Evolutionary conservation across 768 basidiomycete genomes (phyloP), one percentile per base, ranked within the genome.

Genomic region (Amanita muscaria): DNA sequence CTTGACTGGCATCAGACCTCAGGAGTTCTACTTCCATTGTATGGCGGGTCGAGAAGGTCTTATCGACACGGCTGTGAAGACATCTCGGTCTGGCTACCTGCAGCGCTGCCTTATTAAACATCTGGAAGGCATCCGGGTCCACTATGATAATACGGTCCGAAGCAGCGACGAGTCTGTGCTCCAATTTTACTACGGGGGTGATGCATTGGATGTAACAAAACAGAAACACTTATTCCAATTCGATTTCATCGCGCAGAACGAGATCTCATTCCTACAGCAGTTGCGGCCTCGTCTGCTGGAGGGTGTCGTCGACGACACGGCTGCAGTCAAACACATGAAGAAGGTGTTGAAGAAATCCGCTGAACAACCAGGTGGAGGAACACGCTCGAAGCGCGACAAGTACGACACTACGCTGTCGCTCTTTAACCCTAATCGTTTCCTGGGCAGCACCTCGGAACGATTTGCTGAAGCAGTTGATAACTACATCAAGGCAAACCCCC

Each of bases 1-100:
- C 75, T 76, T 99, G 70, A 98, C 96, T 5, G 96, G 96, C 44
- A 81, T 99, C 61, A 88, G 86, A 54, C 96, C 96, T 0, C 96
- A 99, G 60, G 96, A 99, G 62, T 99, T 97, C 66, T 99, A 96
- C 69, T 99, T 99, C 74, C 96, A 99, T 66, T 98, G 96, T 60
- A 99, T 99, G 96, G 96, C 96, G 47, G 96, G 96, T 42, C 80
- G 96, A 54, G 96, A 99, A 69, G 96, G 96, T 58, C 76, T 99
- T 30, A 99, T 99, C 57, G 96, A 99, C 58, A 99, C 96, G 4
- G 96, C 96, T 29, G 94, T 99, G 61, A 99, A 99, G 69, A 99
- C 96, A 3, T 89, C 87, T 50, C 91, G 96, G 44, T 98, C 96
- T 3, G 96, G 96, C 15, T 99, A 99, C 63, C 77, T 99, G 15